A percentile compares a stretch with the other conserved stretches of the same genome.
Conservation (phyloP, 306 rosid species). For the Pyrus communis region DNA sequence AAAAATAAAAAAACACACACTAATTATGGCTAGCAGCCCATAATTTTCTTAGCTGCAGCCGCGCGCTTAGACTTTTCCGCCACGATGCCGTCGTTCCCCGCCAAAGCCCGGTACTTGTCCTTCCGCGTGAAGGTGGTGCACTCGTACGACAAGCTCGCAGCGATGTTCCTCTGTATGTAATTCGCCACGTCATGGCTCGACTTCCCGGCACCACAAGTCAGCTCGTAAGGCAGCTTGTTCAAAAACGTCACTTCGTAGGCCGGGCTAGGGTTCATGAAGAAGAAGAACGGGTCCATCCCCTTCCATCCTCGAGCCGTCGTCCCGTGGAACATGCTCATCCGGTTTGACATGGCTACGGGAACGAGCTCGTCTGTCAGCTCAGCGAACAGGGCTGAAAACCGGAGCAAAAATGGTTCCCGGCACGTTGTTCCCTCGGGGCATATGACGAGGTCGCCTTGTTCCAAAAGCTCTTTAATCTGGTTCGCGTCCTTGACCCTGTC, state of each 20-base stretch:
- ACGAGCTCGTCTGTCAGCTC: slow-evolving; percentile 63
- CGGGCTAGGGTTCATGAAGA: slow-evolving; percentile 88
- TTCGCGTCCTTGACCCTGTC: slow-evolving; percentile 55
- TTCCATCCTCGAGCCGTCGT: slow-evolving; percentile 81
- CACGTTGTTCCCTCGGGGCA: slow-evolving; percentile 82
- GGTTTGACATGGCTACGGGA: slow-evolving; percentile 68
- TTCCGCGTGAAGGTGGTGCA: slow-evolving; percentile 64
- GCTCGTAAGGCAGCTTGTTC: slow-evolving; percentile 57
- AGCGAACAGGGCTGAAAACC: slow-evolving; percentile 63
- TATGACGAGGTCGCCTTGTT: slow-evolving; percentile 63
- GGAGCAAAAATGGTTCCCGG: slow-evolving; percentile 53
- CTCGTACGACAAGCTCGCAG: slow-evolving; percentile 56
- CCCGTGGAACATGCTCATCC: slow-evolving; percentile 80
- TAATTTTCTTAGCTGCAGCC: slow-evolving; percentile 25
- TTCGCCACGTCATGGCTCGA: slow-evolving; percentile 76
- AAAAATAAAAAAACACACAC: not conserved
- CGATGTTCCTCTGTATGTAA: slow-evolving; percentile 59
- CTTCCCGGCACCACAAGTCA: slow-evolving; percentile 51
- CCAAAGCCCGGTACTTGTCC: slow-evolving; percentile 69
- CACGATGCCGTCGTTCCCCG: slow-evolving; percentile 65
- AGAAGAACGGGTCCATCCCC: slow-evolving; percentile 85
- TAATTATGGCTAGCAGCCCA: slow-evolving; percentile 42
- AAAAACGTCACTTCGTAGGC: slow-evolving; percentile 56
- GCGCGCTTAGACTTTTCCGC: slow-evolving; percentile 14
- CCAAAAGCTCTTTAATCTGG: slow-evolving; percentile 53